phyloP scores from a whole-genome alignment of 805 yeast genomes.

The Schwanniomyces sp. region DNA sequence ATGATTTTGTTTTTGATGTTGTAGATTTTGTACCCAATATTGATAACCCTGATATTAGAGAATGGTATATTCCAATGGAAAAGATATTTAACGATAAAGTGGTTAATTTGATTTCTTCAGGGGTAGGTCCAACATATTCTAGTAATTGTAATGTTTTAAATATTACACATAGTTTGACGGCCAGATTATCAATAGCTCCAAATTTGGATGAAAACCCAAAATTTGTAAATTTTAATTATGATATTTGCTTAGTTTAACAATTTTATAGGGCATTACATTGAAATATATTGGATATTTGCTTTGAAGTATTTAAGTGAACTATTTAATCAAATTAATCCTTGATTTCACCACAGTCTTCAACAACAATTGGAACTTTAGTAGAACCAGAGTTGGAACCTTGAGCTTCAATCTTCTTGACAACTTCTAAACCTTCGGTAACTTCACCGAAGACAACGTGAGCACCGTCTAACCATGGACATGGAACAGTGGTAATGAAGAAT shows the following conservation, averaged over 20 bases:
- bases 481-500: constrained; percentile 91
- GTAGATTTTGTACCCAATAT: constrained; percentile 2
- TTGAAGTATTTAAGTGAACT: neutral
- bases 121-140: neutral
- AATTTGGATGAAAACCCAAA: neutral
- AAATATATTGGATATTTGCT: neutral
- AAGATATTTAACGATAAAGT: neutral
- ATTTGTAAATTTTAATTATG: neutral
- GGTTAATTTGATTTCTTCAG: neutral
- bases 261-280: neutral
- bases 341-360: constrained; percentile 56
- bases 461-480: constrained; percentile 88
- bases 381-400: constrained; percentile 51
- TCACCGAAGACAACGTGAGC: constrained; percentile 94
- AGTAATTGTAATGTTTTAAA: neutral
- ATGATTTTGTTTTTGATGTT: constrained; percentile 1
- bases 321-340: constrained; percentile 4
- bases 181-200: neutral
- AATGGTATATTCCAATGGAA: constrained; percentile 1
- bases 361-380: constrained; percentile 47
- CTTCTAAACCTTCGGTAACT: constrained; percentile 76
- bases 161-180: neutral
- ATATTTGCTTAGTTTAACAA: neutral
- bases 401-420: constrained; percentile 77
- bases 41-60: neutral